A percentile compares a stretch with the other conserved stretches of the same genome.
phyloP scores from a whole-genome alignment of 2,329 filamentous ascomycete genomes.

The Pyrenochaeta sp. region DNA sequence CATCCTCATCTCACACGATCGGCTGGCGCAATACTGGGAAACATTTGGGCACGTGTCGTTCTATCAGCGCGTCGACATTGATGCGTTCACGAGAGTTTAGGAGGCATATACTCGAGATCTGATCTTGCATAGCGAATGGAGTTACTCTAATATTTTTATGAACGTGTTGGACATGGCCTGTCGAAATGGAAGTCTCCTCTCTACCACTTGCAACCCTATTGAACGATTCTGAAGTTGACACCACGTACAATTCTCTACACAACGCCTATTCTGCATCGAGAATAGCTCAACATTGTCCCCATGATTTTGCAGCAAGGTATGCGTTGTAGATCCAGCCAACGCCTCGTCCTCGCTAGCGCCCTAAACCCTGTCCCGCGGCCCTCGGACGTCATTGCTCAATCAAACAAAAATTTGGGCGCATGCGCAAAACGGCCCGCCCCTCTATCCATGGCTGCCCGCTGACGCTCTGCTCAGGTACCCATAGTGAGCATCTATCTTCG shows the following conservation, averaged over 20 bases:
- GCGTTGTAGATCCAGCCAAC: conserved; percentile 2
- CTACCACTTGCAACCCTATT: no score
- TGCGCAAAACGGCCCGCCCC: background rate
- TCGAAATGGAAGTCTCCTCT: no score
- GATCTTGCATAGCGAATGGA: background rate
- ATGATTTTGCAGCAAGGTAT: background rate
- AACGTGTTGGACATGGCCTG: no score
- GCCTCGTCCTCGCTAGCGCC: background rate
- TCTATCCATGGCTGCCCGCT: background rate
- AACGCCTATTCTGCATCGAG: background rate
- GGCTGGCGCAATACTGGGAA: conserved; percentile 84
- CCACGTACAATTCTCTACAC: no score
- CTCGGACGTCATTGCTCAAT: conserved; percentile 21
- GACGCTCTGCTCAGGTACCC: background rate
- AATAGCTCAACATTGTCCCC: background rate
- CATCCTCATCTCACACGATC: conserved; percentile 79
- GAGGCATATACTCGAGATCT: background rate
- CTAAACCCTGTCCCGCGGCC: conserved; percentile 6
- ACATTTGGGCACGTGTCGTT: conserved; percentile 60
- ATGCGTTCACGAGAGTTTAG: conserved; percentile 42
- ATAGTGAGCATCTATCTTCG: background rate
- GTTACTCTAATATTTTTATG: background rate
- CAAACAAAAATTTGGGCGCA: conserved; percentile 17
- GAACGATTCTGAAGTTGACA: background rate
- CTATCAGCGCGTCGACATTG: conserved; percentile 58